Evolutionary conservation across 345 rosid species (phyloP).

Genomic region (Adansonia digitata): DNA sequence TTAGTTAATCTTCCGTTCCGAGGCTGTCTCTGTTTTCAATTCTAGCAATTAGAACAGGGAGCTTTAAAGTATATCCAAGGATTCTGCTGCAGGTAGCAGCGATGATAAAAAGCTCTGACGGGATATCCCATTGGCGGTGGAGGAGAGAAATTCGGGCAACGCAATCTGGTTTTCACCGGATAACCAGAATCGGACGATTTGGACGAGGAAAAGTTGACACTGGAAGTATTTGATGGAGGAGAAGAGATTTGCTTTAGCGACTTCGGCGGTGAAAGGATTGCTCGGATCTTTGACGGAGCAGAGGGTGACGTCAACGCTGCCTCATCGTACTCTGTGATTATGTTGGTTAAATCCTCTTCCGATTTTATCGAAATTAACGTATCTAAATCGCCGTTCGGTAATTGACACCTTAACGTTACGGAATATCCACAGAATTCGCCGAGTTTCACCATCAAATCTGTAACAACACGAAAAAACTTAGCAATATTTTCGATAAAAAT

Average conservation of each 20-base stretch:
- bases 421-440: conserved; percentile 35
- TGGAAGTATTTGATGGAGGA: conserved; percentile 32
- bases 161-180: conserved; percentile 14
- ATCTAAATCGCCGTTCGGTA: conserved; percentile 78
- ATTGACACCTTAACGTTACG: conserved; percentile 52
- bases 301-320: conserved; percentile 9
- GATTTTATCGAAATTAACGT: conserved; percentile 71
- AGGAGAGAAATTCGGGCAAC: conserved; percentile 13
- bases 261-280: conserved; percentile 40
- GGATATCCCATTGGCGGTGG: conserved; percentile 25
- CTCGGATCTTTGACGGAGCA: conserved; percentile 39
- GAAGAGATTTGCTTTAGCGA: conserved; percentile 49
- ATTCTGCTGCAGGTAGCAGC: conserved; percentile 20
- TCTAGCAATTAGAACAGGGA: conserved; percentile 19
- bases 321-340: conserved; percentile 48
- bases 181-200: conserved; percentile 19
- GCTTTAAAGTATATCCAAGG: conserved; percentile 24
- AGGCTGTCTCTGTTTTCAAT: background rate
- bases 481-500: background rate
- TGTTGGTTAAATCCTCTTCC: conserved; percentile 57
- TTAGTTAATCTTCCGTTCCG: background rate
- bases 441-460: conserved; percentile 43
- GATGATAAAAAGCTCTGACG: too few species aligned
- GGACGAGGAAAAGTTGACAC: conserved; percentile 30
- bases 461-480: background rate